These are phyloP conservation scores for Penicillium sp. DNA, from an alignment of 2,329 filamentous ascomycete species.

Conservation along the genomic window DNA sequence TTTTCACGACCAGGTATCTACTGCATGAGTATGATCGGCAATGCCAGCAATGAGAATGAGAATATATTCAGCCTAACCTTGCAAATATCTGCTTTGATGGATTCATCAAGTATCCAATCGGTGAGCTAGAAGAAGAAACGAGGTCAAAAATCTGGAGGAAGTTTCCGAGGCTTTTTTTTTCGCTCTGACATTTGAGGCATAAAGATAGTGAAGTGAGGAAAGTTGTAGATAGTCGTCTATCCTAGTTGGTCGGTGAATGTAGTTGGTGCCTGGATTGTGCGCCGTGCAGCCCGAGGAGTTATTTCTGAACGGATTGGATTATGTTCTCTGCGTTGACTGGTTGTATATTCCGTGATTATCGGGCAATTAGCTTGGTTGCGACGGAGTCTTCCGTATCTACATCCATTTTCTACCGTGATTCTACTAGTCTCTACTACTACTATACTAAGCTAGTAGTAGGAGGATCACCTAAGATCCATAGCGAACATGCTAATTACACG, in stretches of 20 bases:
- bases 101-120: neutral
- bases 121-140: neutral
- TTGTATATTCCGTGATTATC: neutral
- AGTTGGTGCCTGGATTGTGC: conserved; percentile 1
- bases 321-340: neutral
- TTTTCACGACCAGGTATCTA: conserved; percentile 2
- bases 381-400: conserved; percentile 5
- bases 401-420: too few relatives aligned
- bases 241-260: neutral
- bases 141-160: neutral
- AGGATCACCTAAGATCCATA: neutral
- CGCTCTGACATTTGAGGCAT: neutral
- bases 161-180: conserved; percentile 3
- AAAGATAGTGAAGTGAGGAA: neutral
- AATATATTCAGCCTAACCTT: conserved; percentile 11
- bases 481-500: neutral
- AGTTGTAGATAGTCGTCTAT: neutral
- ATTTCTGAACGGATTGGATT: neutral
- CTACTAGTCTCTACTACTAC: too few relatives aligned
- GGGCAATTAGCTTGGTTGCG: neutral
- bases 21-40: conserved; percentile 23
- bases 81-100: neutral
- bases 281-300: neutral
- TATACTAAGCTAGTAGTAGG: too few relatives aligned
- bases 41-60: conserved; percentile 23